Base-by-base conservation (phyloP, 1,284 basidiomycete species). In the Agroathelia rolfsii region DNA sequence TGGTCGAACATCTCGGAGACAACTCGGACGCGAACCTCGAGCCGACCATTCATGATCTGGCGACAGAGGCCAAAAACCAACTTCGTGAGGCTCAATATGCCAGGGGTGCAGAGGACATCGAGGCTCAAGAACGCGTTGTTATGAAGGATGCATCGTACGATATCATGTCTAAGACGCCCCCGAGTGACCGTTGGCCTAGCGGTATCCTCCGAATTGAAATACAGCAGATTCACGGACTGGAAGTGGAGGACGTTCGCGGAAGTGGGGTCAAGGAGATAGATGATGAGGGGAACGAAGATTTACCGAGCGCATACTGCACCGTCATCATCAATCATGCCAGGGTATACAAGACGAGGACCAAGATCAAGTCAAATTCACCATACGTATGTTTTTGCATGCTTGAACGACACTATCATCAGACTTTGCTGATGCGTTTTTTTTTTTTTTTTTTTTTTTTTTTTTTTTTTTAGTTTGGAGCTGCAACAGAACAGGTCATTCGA, bases 401-500 rank as follows among this genome's bases (percentile, higher is more conserved):
- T 12, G 27, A n/a, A 19, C 23, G 4, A 10, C 11, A 13, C 3
- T 11, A 14, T n/a, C n/a, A n/a, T n/a, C n/a, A n/a, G n/a, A n/a
- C n/a, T n/a, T 60, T 34, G 32, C 35, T 25, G 6, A 37, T 12
- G 27, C 9, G 8, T 16, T 10, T 41, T 2, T 66, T 60, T 57
- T 48, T 57, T 70, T 3, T 72, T 70, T 51, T 59, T 58, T 36
- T 56, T 68, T 16, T 72, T 69, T 56, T 55, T 58, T 28, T 63
- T 60, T 10, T 57, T n/a, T 58, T 3, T 42, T 67, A 50, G 66
- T 84, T 75, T 49, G 67, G 77, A 42, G 80, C 82, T 1, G 69
- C 74, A 1, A 78, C 76, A 9, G 82, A 88, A 55, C 59, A 71
- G 21, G 85, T 86, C 50, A 59, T 87, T 26, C 66, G 76, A 17